phyloP scores from a whole-genome alignment of 148 eudicot genomes.

The Vaccinium vitisidaea region DNA sequence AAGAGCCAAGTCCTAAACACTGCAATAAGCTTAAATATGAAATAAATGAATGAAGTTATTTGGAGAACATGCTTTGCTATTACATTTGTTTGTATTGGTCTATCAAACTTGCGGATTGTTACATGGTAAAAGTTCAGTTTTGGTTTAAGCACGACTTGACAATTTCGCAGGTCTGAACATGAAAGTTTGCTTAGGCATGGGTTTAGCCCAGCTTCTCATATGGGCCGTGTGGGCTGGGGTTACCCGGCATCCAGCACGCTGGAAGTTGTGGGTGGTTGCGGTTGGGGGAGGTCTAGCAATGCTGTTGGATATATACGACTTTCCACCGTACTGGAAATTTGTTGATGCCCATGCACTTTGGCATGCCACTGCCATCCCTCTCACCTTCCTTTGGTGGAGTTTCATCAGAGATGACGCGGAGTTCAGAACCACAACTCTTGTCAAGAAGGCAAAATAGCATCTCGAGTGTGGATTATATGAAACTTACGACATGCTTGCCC shows the following conservation, averaged over 20 bases:
- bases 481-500: neutral
- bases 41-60: neutral
- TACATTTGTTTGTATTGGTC: neutral
- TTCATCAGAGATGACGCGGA: constrained; percentile 84
- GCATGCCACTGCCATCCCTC: constrained; percentile 69
- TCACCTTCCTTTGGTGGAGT: constrained; percentile 85
- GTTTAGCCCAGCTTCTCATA: constrained; percentile 43
- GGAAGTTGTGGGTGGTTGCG: constrained; percentile 62
- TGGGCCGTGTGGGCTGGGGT: constrained; percentile 81
- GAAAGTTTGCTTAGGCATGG: constrained; percentile 57
- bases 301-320: constrained; percentile 57
- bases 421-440: constrained; percentile 45
- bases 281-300: constrained; percentile 54
- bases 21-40: neutral
- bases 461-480: neutral
- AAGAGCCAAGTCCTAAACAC: neutral
- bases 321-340: constrained; percentile 68
- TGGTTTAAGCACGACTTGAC: neutral
- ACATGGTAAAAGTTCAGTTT: neutral
- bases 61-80: neutral
- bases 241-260: constrained; percentile 58
- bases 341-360: constrained; percentile 80
- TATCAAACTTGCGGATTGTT: neutral
- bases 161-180: constrained; percentile 56
- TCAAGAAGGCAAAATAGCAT: constrained; percentile 58